Evolutionary conservation across 2,329 filamentous ascomycete genomes (phyloP), one percentile per base, ranked within the genome.

Genomic region (Claviceps sp.): DNA sequence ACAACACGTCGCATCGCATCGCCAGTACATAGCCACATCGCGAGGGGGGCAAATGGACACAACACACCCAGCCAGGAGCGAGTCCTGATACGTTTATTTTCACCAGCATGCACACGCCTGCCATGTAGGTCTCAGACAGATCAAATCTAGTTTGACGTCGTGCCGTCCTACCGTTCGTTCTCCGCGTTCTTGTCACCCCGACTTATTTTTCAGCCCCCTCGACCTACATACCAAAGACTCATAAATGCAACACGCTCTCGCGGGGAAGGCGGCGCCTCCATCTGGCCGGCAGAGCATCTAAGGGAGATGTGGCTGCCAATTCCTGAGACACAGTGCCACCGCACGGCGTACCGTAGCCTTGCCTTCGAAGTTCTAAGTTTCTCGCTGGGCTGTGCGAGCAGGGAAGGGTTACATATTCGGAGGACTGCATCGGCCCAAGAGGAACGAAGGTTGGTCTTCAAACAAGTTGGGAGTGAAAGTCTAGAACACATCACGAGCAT

Each of bases 401-500:
- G 30, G 9, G 4, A 34, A 11, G 11, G 9, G 11, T 11, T 34
- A 18, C 18, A 18, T 18, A 9, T 11, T 34, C 30, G 11, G 9
- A 34, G 30, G 30, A 18, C 30, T 11, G 30, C 30, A 34, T 34
- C 30, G 9, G 30, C 30, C 9, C 9, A 9, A 11, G 9, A 34
- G 30, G 30, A 34, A 34, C 9, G 9, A 34, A 5, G 5, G 24
- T 5, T 24, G 30, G 42, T 16, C 20, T 44, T 44, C 20, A 16
- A 44, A 4, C 8, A 44, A 42, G 41, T 13, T 22, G 22, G 3
- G 11, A 18, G 18, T 42, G 38, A 44, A 26, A 52, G 50, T 52
- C 50, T 52, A 48, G 50, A 52, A 48, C 38, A 43, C 18, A 48
- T 42, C 45, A 48, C 50, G 24, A 20, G 24, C 26, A 48, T 18